Evolutionary conservation across 2,329 filamentous ascomycete genomes (phyloP).

Genomic region (Cladophialophora yegresii): DNA sequence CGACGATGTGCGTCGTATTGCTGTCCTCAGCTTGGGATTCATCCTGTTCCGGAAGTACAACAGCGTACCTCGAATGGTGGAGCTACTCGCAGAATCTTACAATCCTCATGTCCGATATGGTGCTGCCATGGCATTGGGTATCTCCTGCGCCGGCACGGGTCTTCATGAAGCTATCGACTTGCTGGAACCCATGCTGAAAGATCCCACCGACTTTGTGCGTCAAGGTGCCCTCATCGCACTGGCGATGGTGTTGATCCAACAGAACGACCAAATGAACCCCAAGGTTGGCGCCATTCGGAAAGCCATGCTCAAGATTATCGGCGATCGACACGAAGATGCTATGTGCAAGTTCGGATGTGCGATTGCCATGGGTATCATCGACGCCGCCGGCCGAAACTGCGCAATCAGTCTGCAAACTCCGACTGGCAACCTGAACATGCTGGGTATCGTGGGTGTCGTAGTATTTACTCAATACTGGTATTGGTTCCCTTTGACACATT

Average conservation of each 20-base stretch:
- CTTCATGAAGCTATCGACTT: slow-evolving; percentile 95
- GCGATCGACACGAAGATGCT: slow-evolving; percentile 94
- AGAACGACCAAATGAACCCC: slow-evolving; percentile 98
- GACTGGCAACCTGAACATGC: slow-evolving; percentile 98
- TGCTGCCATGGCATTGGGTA: slow-evolving; percentile 96
- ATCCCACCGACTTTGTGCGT: slow-evolving; percentile 96
- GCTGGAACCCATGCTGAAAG: slow-evolving; percentile 98
- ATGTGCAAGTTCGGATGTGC: slow-evolving; percentile 99
- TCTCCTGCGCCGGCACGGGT: slow-evolving; percentile 94
- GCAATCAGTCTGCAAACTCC: slow-evolving; percentile 97
- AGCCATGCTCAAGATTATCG: slow-evolving; percentile 88
- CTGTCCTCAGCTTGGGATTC: slow-evolving; percentile 96
- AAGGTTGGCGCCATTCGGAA: slow-evolving; percentile 91
- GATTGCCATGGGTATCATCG: slow-evolving; percentile 92
- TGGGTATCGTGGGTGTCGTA: slow-evolving; percentile 94
- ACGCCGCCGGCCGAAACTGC: slow-evolving; percentile 96
- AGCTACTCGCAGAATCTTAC: slow-evolving; percentile 96
- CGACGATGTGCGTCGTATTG: slow-evolving; percentile 92
- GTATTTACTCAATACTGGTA: slow-evolving; percentile 99
- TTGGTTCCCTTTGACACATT: slow-evolving; percentile 99
- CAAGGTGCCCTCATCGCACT: slow-evolving; percentile 93
- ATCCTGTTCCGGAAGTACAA: slow-evolving; percentile 97
- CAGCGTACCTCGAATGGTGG: slow-evolving; percentile 97
- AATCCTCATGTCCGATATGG: slow-evolving; percentile 98
- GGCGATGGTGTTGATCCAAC: slow-evolving; percentile 98